phyloP scores from a whole-genome alignment of 2,329 filamentous ascomycete species.

The Penicillium decumbens region DNA sequence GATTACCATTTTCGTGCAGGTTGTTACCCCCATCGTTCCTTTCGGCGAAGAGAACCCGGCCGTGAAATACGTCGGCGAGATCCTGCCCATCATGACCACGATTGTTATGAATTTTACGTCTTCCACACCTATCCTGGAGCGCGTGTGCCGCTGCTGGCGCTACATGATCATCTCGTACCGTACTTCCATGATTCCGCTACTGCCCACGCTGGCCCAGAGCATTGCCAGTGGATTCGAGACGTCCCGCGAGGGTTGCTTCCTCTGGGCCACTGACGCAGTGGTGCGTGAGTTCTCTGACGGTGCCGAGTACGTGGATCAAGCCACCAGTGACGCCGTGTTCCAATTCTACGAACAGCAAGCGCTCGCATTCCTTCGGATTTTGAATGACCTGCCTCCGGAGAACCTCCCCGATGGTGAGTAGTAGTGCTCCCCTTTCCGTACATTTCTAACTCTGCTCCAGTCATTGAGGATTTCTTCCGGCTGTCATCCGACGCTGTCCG shows the following conservation, averaged over 20 bases:
- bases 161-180: constrained; percentile 96
- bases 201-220: constrained; percentile 82
- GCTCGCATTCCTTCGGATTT: constrained; percentile 78
- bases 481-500: constrained; percentile 85
- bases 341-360: constrained; percentile 93
- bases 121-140: constrained; percentile 85
- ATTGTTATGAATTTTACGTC: constrained; percentile 82
- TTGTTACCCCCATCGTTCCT: constrained; percentile 68
- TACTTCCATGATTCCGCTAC: constrained; percentile 76
- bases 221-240: constrained; percentile 77
- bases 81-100: constrained; percentile 80
- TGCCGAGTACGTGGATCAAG: constrained; percentile 72
- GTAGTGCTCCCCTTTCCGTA: not conserved
- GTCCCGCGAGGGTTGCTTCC: constrained; percentile 89
- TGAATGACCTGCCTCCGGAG: constrained; percentile 74
- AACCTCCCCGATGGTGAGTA: constrained; percentile 65
- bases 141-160: constrained; percentile 91
- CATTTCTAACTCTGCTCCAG: constrained; percentile 36
- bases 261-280: constrained; percentile 97
- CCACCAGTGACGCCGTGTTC: constrained; percentile 84
- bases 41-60: constrained; percentile 75
- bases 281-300: constrained; percentile 93
- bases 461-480: constrained; percentile 96
- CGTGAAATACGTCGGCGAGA: constrained; percentile 93
- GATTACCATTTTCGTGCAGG: constrained; percentile 83